Evolutionary conservation across 495 filamentous ascomycete species (phyloP).

Genomic region (Penicillium parvum): DNA sequence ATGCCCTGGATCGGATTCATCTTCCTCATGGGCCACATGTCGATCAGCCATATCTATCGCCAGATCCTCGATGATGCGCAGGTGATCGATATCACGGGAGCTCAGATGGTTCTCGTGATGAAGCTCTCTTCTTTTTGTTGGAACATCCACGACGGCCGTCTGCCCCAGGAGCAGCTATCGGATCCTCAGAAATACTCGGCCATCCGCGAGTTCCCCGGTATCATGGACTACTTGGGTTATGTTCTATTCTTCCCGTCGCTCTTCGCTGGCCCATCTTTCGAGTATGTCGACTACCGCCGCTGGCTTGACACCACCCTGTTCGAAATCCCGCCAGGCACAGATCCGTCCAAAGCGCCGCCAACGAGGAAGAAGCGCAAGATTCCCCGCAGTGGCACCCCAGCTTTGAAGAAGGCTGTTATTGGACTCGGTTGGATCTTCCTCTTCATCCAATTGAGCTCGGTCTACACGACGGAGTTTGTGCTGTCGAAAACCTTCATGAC

Average conservation of each 20-base stretch:
- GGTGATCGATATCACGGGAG: slow-evolving; percentile 83
- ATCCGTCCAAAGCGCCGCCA: slow-evolving; percentile 73
- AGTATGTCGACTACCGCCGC: slow-evolving; percentile 83
- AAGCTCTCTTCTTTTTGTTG: slow-evolving; percentile 97
- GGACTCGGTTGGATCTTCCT: slow-evolving; percentile 75
- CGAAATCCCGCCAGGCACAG: slow-evolving; percentile 70
- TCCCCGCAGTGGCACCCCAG: slow-evolving; percentile 83
- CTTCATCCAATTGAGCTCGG: slow-evolving; percentile 70
- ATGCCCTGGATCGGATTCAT: slow-evolving; percentile 98
- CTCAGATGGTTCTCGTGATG: slow-evolving; percentile 98
- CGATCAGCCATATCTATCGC: slow-evolving; percentile 78
- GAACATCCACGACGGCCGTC: slow-evolving; percentile 88
- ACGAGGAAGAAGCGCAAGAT: slow-evolving; percentile 94
- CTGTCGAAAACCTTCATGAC: slow-evolving; percentile 58
- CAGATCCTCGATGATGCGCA: slow-evolving; percentile 62
- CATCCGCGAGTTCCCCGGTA: slow-evolving; percentile 62
- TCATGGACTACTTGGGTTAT: slow-evolving; percentile 82
- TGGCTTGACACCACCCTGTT: slow-evolving; percentile 97
- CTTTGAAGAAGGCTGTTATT: slow-evolving; percentile 64
- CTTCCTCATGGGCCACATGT: slow-evolving; percentile 95
- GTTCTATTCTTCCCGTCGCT: slow-evolving; percentile 92
- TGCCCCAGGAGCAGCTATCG: slow-evolving; percentile 72
- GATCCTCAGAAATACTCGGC: slow-evolving; percentile 83
- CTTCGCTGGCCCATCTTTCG: slow-evolving; percentile 84
- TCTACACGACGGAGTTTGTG: slow-evolving; percentile 58